Evolutionary conservation across 139 green algal genomes (phyloP).

Genomic region (Tetraselmis chui): DNA sequence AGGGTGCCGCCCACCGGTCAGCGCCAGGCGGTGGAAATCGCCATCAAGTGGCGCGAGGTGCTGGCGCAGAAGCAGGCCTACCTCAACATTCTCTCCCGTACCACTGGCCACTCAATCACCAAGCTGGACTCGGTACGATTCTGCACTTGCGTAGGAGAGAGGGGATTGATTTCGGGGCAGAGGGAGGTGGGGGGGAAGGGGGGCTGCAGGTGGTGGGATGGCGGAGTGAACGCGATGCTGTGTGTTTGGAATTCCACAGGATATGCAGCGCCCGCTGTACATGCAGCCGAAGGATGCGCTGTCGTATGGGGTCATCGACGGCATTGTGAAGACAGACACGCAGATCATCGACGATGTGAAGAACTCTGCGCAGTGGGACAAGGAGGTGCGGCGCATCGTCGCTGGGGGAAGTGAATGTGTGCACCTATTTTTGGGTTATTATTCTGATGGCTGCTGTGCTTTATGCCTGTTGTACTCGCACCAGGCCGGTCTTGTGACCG

Average conservation of each 20-base stretch:
- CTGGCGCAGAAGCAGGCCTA: slow-evolving; percentile 80
- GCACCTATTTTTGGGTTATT: no score
- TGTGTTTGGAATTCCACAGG: no score
- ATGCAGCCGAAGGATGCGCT: slow-evolving; percentile 78
- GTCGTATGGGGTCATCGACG: slow-evolving; percentile 42
- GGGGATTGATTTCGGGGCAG: no score
- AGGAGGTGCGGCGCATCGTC: slow-evolving; percentile 38
- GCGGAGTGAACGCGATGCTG: no score
- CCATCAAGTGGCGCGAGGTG: slow-evolving; percentile 95
- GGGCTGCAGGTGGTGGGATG: no score
- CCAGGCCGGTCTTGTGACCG: no score
- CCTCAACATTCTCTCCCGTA: slow-evolving; percentile 71
- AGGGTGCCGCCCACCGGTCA: slow-evolving; percentile 85
- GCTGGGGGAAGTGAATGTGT: no score
- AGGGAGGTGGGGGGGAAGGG: no score
- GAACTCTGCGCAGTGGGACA: slow-evolving; percentile 48
- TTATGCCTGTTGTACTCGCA: no score
- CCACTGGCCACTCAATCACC: slow-evolving; percentile 79
- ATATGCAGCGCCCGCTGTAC: slow-evolving; percentile 93
- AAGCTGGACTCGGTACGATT: slow-evolving; percentile 85
- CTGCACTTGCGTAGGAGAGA: no score
- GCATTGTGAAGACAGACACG: slow-evolving; percentile 14
- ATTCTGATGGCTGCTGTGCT: no score
- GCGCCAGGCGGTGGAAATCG: slow-evolving; percentile 88
- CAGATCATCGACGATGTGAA: slow-evolving; percentile 49